These are phyloP conservation scores for Scheffersomyces illinoinensis DNA, from an alignment of 1,139 yeast species.

Conservation along the genomic window DNA sequence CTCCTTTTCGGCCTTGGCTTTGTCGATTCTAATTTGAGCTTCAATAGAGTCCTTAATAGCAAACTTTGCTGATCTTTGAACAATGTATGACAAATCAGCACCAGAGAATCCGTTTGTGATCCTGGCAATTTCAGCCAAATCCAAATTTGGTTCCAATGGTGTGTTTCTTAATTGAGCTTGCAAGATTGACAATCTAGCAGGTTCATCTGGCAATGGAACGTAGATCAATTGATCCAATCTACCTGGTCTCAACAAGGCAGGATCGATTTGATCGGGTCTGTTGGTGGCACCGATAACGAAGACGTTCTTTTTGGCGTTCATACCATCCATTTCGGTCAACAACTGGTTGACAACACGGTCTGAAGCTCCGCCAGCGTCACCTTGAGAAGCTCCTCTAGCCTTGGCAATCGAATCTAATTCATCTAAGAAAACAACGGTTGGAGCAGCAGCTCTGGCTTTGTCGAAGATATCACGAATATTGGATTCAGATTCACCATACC, in stretches of 20 bases:
- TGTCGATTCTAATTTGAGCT: slow-evolving; percentile 61
- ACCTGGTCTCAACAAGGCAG: slow-evolving; percentile 98
- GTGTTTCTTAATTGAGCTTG: slow-evolving; percentile 97
- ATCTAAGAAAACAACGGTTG: slow-evolving; percentile 95
- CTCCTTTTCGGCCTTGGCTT: slow-evolving; percentile 49
- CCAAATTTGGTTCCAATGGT: slow-evolving; percentile 96
- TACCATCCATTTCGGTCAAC: slow-evolving; percentile 99
- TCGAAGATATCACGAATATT: slow-evolving; percentile 96
- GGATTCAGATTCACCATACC: slow-evolving; percentile 99
- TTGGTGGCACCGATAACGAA: slow-evolving; percentile 99
- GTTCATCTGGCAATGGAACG: slow-evolving; percentile 97
- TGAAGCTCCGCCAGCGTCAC: slow-evolving; percentile 98
- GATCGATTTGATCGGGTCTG: slow-evolving; percentile 98
- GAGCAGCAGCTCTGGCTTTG: slow-evolving; percentile 98
- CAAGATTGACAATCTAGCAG: slow-evolving; percentile 89
- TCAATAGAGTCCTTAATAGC: slow-evolving; percentile 98
- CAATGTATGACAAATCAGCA: slow-evolving; percentile 97
- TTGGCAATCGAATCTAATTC: slow-evolving; percentile 97
- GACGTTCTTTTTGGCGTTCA: slow-evolving; percentile 98
- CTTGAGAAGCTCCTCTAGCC: slow-evolving; percentile 89
- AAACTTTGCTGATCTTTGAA: slow-evolving; percentile 96
- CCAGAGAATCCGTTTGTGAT: slow-evolving; percentile 97
- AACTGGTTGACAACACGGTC: slow-evolving; percentile 98
- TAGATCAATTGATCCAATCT: slow-evolving; percentile 97
- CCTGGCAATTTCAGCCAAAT: slow-evolving; percentile 84